Percentiles rank a stretch among this genome's conserved stretches.
These are phyloP conservation scores for Drechslerella coelobrocha DNA, from an alignment of 2,329 filamentous ascomycete genomes.

Conservation along the genomic window DNA sequence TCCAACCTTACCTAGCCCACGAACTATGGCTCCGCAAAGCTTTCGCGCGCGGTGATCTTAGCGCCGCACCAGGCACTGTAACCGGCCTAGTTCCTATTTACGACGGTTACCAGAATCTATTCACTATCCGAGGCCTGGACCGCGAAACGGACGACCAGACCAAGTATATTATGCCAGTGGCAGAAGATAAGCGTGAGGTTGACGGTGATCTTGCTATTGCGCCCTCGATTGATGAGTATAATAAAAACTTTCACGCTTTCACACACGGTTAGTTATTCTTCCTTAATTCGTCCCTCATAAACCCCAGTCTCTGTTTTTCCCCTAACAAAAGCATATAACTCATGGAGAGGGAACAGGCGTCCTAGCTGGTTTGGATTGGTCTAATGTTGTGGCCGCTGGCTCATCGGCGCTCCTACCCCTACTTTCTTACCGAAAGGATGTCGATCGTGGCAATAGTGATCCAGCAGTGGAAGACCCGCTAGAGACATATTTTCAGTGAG, in stretches of 20 bases:
- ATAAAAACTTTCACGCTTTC: slow-evolving; percentile 80
- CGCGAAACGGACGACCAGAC: slow-evolving; percentile 66
- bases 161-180: slow-evolving; percentile 72
- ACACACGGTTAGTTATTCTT: slow-evolving; percentile 67
- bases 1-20: slow-evolving; percentile 71
- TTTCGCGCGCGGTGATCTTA: slow-evolving; percentile 70
- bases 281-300: not conserved
- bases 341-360: slow-evolving; percentile 20
- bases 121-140: slow-evolving; percentile 70
- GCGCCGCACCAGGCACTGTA: slow-evolving; percentile 55
- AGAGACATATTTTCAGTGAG: slow-evolving; percentile 79
- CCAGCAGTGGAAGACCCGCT: slow-evolving; percentile 62
- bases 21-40: slow-evolving; percentile 71
- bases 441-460: too few species aligned
- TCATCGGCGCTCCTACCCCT: slow-evolving; percentile 81
- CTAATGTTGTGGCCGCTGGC: slow-evolving; percentile 81
- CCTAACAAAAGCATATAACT: too few species aligned
- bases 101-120: slow-evolving; percentile 60
- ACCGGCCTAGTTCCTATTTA: slow-evolving; percentile 68
- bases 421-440: slow-evolving; percentile 69
- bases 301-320: not conserved
- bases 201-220: slow-evolving; percentile 70
- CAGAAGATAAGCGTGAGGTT: slow-evolving; percentile 67
- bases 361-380: slow-evolving; percentile 67
- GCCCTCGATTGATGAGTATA: slow-evolving; percentile 71